These are phyloP conservation scores for Globisporangium irregulare DNA, from an alignment of 352 stramenopile species.

Conservation along the genomic window DNA sequence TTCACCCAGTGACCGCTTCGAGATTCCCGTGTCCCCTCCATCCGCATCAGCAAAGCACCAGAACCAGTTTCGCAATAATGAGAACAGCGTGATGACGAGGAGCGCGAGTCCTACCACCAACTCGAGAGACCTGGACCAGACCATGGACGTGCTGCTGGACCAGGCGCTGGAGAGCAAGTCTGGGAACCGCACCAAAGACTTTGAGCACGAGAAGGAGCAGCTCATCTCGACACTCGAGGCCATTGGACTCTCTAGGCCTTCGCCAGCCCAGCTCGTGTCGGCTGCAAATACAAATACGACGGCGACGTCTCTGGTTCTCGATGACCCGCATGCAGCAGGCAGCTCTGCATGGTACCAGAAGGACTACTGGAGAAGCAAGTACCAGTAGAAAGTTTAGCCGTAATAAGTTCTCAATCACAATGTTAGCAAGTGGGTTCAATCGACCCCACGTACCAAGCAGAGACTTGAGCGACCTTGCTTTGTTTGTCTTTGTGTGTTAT, in stretches of 20 bases:
- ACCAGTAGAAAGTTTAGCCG: conserved; percentile 20
- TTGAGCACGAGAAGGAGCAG: conserved; percentile 31
- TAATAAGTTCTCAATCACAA: not conserved
- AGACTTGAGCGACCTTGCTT: not conserved
- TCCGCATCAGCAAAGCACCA: conserved; percentile 2
- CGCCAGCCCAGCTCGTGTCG: not conserved
- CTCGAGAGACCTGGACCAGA: conserved; percentile 20
- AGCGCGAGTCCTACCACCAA: not conserved
- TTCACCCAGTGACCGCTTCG: conserved; percentile 38
- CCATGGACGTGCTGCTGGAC: conserved; percentile 33
- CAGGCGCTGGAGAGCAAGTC: conserved; percentile 20
- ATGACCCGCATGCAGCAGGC: conserved; percentile 7
- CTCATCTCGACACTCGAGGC: conserved; percentile 38
- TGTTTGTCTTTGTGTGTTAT: not conserved
- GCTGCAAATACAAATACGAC: not conserved
- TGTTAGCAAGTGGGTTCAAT: not conserved
- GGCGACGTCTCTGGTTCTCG: conserved; percentile 2
- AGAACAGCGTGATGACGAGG: not conserved
- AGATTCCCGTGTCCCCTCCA: conserved; percentile 30
- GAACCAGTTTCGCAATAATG: not conserved
- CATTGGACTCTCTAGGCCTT: conserved; percentile 13
- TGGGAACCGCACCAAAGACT: conserved; percentile 6
- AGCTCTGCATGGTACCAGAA: conserved; percentile 44
- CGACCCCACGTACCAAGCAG: not conserved
- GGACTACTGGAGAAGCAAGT: conserved; percentile 54